Conservation (phyloP, 1,284 basidiomycete species). For the Cutaneotrichosporon dermatis region DNA sequence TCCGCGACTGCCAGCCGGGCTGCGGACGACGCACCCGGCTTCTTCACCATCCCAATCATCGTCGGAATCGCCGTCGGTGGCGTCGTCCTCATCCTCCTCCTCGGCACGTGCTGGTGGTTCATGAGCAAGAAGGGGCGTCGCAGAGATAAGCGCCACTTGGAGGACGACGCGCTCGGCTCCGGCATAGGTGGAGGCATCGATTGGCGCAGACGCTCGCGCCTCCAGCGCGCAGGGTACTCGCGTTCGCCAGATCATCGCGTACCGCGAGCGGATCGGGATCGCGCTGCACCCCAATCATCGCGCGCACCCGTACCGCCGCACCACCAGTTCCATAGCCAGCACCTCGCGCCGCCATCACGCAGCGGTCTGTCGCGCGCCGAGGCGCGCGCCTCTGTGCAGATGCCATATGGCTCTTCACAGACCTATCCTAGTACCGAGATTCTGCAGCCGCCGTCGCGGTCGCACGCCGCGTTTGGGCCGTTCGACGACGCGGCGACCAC, state of each 20-base stretch:
- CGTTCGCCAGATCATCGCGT: background rate
- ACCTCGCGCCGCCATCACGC: background rate
- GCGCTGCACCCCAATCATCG: too few relatives aligned
- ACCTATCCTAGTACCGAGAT: background rate
- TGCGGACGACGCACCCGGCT: too few relatives aligned
- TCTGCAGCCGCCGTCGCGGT: background rate
- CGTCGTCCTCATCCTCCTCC: slow-evolving; percentile 1
- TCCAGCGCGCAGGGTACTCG: background rate
- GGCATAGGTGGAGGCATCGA: background rate
- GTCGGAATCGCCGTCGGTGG: slow-evolving; percentile 12
- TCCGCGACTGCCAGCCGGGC: too few relatives aligned
- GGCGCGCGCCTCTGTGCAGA: slow-evolving; percentile 9
- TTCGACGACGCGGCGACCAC: background rate
- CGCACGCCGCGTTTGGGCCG: background rate
- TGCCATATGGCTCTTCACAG: background rate
- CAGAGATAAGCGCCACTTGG: background rate
- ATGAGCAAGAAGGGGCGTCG: background rate
- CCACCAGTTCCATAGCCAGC: too few relatives aligned
- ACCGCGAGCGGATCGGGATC: too few relatives aligned
- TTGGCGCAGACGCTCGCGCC: background rate
- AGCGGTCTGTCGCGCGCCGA: slow-evolving; percentile 8
- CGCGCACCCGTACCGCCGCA: background rate
- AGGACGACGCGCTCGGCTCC: slow-evolving; percentile 7
- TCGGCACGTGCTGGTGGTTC: slow-evolving; percentile 1
- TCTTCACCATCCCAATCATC: background rate